phyloP scores from a whole-genome alignment of 2,329 filamentous ascomycete species.

The Neonectria sp. region DNA sequence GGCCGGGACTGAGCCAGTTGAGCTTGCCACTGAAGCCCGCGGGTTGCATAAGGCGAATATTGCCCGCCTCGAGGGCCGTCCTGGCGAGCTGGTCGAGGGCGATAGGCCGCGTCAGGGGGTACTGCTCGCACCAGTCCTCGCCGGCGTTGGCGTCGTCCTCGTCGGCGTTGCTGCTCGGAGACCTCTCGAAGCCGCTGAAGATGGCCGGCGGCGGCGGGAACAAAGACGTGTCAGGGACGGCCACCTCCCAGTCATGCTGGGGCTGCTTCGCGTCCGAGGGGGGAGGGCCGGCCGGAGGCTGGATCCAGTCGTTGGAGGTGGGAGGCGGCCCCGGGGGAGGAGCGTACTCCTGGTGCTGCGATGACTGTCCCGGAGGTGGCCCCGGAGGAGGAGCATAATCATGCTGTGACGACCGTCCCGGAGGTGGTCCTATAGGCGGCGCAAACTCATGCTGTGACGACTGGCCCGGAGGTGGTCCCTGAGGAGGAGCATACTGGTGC shows the following conservation, averaged over 20 bases:
- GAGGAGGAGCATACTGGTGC: slow-evolving; percentile 48
- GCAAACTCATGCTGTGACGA: slow-evolving; percentile 40
- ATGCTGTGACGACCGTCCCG: slow-evolving; percentile 41
- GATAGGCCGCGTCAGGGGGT: slow-evolving; percentile 71
- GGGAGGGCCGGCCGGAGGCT: slow-evolving; percentile 53
- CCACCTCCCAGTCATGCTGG: slow-evolving; percentile 77
- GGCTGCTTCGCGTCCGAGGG: slow-evolving; percentile 52
- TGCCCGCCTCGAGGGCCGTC: slow-evolving; percentile 64
- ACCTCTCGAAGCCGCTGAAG: slow-evolving; percentile 73
- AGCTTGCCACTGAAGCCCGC: slow-evolving; percentile 64
- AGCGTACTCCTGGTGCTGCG: slow-evolving; percentile 36
- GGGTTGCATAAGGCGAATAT: slow-evolving; percentile 70
- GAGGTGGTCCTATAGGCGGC: slow-evolving; percentile 52
- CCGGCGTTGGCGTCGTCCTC: slow-evolving; percentile 75
- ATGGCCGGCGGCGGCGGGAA: slow-evolving; percentile 81
- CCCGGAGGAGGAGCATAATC: slow-evolving; percentile 52
- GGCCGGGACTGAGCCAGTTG: slow-evolving; percentile 61
- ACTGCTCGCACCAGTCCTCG: slow-evolving; percentile 74
- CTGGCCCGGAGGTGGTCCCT: slow-evolving; percentile 48
- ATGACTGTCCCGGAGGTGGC: slow-evolving; percentile 51
- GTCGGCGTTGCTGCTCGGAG: slow-evolving; percentile 79
- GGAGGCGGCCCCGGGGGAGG: slow-evolving; percentile 52
- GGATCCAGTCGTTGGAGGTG: slow-evolving; percentile 44
- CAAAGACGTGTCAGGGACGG: slow-evolving; percentile 80
- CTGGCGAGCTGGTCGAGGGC: slow-evolving; percentile 62